Evolutionary conservation across 2,329 filamentous ascomycete genomes (phyloP), one percentile per base, ranked within the genome.

Genomic region (Aspergillus ochraceus): DNA sequence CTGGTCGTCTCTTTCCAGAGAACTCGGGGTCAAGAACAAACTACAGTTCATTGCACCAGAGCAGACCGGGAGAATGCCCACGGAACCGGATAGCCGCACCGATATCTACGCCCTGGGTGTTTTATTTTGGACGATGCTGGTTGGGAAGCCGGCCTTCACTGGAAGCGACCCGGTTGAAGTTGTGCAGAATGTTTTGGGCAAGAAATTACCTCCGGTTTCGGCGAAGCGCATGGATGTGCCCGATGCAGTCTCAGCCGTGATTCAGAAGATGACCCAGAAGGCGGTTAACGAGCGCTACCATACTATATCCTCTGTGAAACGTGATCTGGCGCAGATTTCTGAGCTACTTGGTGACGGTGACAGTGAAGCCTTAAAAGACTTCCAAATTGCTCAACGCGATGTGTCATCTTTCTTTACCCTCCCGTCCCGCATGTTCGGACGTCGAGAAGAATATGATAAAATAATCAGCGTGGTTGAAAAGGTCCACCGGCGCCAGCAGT

Each of bases 101-200:
- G 94, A 98, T 74, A 96, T 97, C 32, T 97, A 97, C 78, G 93
- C 91, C 0, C 80, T 97, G 1, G 94, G 94, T 4, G 88, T 97
- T 45, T 76, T 97, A 1, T 94, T 97, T 74, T 97, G 92, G 89
- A 91, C 86, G 9, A 85, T 96, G 70, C 80, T 96, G 50, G 90
- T 91, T 1, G 91, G 92, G 29, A 86, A 88, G 67, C 86, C 90
- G 3, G 90, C 92, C 0, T 97, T 95, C 65, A 88, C 89, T 39
- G 94, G 91, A 10, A 84, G 87, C 12, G 89, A 87, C 0, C 91
- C 93, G 0, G 85, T 97, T 60, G 93, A 97, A 69, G 92, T 97
- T 49, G 92, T 98, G 64, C 93, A 97, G 72, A 91, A 88, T 65
- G 92, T 97, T 11, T 82, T 98, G 9, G 88, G 88, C 51, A 89